phyloP scores from a whole-genome alignment of 1,284 basidiomycete genomes.

The Cystobasidium sp. region DNA sequence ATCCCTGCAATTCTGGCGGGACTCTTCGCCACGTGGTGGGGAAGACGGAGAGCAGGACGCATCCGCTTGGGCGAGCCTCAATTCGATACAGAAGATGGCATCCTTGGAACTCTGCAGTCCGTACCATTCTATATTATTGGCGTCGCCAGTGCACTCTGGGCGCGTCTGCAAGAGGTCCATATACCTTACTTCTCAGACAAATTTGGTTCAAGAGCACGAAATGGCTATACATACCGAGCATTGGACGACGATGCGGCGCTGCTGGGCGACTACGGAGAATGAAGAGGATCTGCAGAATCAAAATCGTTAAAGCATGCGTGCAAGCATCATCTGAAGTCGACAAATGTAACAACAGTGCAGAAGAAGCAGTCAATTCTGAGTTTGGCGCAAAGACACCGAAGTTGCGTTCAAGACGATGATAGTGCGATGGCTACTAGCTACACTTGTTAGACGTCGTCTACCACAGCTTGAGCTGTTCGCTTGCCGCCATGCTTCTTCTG shows the following conservation, averaged over 20 bases:
- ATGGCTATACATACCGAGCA: conserved; percentile 27
- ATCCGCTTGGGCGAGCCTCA: conserved; percentile 42
- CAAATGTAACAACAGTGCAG: conserved; percentile 20
- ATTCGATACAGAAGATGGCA: conserved; percentile 60
- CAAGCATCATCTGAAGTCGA: background rate
- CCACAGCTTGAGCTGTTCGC: background rate
- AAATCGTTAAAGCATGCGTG: background rate
- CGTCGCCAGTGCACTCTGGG: conserved; percentile 62
- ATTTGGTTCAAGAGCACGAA: conserved; percentile 7
- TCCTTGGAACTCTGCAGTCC: conserved; percentile 73
- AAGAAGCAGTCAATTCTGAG: background rate
- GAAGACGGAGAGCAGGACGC: conserved; percentile 59
- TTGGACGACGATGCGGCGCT: conserved; percentile 39
- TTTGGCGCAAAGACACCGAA: background rate
- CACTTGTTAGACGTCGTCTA: background rate
- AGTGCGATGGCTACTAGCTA: background rate
- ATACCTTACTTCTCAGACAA: conserved; percentile 37
- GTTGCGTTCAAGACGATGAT: background rate
- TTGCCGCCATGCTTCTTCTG: conserved; percentile 31
- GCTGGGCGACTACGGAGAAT: conserved; percentile 29
- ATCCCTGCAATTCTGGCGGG: conserved; percentile 75
- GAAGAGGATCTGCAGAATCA: background rate
- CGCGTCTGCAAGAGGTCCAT: conserved; percentile 38
- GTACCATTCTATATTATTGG: conserved; percentile 87
- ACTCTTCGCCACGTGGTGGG: conserved; percentile 77